These are phyloP conservation scores for Ceratonia siliqua DNA, from an alignment of 306 rosid species.

Conservation along the genomic window DNA sequence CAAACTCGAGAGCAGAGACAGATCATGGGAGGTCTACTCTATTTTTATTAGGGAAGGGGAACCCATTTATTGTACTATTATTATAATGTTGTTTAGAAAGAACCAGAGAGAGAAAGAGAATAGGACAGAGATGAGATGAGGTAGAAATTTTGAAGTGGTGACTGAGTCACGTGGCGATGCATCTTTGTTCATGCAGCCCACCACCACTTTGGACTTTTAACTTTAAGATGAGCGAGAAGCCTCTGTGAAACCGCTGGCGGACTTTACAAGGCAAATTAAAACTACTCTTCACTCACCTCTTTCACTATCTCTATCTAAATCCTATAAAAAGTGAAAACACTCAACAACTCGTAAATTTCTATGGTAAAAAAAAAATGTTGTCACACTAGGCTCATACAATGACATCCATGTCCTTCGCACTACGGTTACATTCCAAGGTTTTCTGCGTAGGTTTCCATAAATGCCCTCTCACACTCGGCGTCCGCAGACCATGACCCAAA, in stretches of 20 bases:
- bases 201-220: conserved; percentile 36
- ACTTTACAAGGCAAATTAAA: conserved; percentile 44
- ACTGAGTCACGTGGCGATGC: conserved; percentile 60
- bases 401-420: conserved; percentile 42
- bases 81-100: neutral
- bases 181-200: conserved; percentile 56
- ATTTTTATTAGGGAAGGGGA: neutral
- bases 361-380: neutral
- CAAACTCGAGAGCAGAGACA: neutral
- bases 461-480: conserved; percentile 29
- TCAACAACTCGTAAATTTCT: neutral
- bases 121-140: conserved; percentile 27
- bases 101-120: neutral
- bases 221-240: conserved; percentile 42
- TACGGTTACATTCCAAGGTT: conserved; percentile 29
- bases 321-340: neutral
- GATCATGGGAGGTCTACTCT: neutral
- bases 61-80: neutral
- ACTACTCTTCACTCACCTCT: too few relatives aligned
- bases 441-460: conserved; percentile 32
- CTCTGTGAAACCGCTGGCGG: conserved; percentile 43
- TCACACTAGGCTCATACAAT: conserved; percentile 13
- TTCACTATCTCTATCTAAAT: conserved; percentile 12
- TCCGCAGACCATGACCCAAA: conserved; percentile 32
- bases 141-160: conserved; percentile 34